Evolutionary conservation across 305 asterid species (phyloP), one percentile per base, ranked within the genome.

Genomic region (Solanum chacoense): DNA sequence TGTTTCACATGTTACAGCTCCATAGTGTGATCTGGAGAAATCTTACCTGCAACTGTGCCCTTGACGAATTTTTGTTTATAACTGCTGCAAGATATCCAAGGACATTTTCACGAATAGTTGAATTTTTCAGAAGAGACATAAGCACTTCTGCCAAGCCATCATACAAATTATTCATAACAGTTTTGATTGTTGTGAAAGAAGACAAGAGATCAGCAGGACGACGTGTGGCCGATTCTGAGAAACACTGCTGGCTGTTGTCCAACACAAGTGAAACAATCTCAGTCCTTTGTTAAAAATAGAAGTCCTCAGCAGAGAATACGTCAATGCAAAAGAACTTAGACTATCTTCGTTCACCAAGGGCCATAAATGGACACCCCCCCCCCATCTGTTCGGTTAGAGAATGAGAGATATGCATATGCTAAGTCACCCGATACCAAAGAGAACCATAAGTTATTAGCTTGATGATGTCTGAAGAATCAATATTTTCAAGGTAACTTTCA

Each of bases 151-250:
- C 84, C 94, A 98, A 87, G 87, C 96, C 97, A 90, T 95, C 98
- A 90, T 95, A 94, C 89, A 98, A 92, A 91, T 89, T 93, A 93
- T 94, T 96, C 98, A 93, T 93, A 87, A 96, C 99, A 55, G 96
- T 95, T 93, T 94, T 96, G 90, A 96, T 95, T 55, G 98, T 96
- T 34, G 98, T 93, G 90, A 95, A 96, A 71, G 99, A 96, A 63
- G 99, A 98, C 85, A 95, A 89, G 86, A 98, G 98, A 93, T 98
- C 99, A 78, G 99, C 94, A 26, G 98, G 97, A 42, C 98, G 98
- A 50, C 98, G 96, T 67, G 94, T 94, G 87, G 98, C 93, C 18
- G 98, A 92, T 28, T 95, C 97, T 32, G 99, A 96, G 93, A 97
- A 97, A 94, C 98, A 97, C 86, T 94, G 98, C 90, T 94, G 95